Conservation (phyloP, 371 early-diverging fungal genomes). For the Amoeboaphelidium protococcarum region DNA sequence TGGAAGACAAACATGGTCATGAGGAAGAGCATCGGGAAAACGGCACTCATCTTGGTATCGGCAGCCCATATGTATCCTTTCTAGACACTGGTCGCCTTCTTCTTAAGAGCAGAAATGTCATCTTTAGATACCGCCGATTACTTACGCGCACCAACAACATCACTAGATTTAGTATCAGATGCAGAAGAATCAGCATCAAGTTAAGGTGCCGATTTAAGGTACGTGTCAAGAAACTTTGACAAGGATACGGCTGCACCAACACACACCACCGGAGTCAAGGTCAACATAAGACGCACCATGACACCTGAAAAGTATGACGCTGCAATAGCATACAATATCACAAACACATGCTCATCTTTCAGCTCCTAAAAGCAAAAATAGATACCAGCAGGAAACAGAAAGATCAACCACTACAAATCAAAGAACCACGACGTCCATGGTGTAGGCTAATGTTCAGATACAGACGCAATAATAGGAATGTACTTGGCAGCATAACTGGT, state of each 20-base stretch:
- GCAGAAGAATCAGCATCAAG: constrained; percentile 1
- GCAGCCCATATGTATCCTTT: constrained; percentile 8
- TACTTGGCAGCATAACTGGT: constrained; percentile 94
- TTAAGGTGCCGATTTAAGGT: constrained; percentile 18
- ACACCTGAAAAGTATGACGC: constrained; percentile 98
- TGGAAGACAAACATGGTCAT: constrained; percentile 61
- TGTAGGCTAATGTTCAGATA: constrained; percentile 97
- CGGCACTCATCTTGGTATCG: not conserved
- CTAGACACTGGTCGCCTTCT: constrained; percentile 13
- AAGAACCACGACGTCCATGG: constrained; percentile 97
- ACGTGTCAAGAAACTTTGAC: constrained; percentile 53
- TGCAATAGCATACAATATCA: constrained; percentile 73
- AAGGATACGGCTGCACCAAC: constrained; percentile 72
- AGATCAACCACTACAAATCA: constrained; percentile 75
- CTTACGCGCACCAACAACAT: not conserved
- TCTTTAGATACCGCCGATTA: not conserved
- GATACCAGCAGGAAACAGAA: constrained; percentile 84
- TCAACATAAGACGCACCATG: constrained; percentile 95
- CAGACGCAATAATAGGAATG: constrained; percentile 96
- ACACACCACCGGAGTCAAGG: constrained; percentile 89
- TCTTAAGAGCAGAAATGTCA: not conserved
- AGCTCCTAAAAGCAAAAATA: constrained; percentile 79
- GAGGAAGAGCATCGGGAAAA: not conserved
- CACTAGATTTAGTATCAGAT: no score
- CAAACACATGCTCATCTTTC: constrained; percentile 83